These are phyloP conservation scores for Chenopodium suecicum DNA, from an alignment of 148 eudicot species.

Conservation along the genomic window DNA sequence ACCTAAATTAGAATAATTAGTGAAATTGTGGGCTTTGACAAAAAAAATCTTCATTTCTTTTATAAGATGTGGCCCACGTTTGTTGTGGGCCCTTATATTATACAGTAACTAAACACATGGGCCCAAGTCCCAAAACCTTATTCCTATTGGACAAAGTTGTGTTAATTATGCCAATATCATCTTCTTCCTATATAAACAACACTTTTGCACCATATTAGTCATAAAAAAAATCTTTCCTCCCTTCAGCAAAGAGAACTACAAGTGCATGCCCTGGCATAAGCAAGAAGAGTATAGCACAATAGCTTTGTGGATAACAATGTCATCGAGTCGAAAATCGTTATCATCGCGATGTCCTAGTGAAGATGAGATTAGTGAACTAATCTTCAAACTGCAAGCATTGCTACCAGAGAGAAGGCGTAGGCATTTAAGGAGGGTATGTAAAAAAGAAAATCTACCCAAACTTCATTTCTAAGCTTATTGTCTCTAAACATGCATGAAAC, in stretches of 20 bases:
- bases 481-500: not conserved
- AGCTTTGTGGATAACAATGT: conserved; percentile 2
- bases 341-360: conserved; percentile 17
- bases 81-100: conserved; percentile 18
- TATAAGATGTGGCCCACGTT: conserved; percentile 4
- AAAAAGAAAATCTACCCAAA: not conserved
- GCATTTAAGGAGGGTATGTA: conserved; percentile 30
- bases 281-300: not conserved
- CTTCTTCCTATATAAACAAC: conserved; percentile 1
- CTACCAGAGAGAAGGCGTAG: conserved; percentile 26
- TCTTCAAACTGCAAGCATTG: conserved; percentile 32
- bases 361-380: conserved; percentile 29
- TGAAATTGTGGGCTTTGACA: not conserved
- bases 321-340: conserved; percentile 14
- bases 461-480: not conserved
- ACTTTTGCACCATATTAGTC: not conserved
- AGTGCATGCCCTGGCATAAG: not conserved
- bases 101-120: conserved; percentile 17
- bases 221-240: not conserved
- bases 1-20: not conserved
- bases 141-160: conserved; percentile 18
- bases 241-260: not conserved
- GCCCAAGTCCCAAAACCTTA: conserved; percentile 14
- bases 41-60: not conserved
- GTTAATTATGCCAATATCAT: not conserved